These are phyloP conservation scores for Sporothrix variecibatus DNA, from an alignment of 2,329 filamentous ascomycete species.

Conservation along the genomic window DNA sequence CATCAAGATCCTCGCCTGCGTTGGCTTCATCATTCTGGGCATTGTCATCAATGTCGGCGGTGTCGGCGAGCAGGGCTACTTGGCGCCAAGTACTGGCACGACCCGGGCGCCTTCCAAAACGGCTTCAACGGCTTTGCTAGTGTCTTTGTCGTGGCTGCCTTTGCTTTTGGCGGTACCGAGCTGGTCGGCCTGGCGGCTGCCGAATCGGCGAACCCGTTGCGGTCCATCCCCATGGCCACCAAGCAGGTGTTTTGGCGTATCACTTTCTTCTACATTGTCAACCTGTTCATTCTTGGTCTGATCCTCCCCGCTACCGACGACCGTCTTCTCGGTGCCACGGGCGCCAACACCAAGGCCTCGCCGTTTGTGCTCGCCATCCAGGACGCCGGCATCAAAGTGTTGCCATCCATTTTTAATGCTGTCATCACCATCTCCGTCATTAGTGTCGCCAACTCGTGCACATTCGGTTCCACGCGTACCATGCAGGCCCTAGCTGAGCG, in stretches of 20 bases:
- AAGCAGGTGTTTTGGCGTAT: conserved; percentile 60
- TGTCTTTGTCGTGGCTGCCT: conserved; percentile 55
- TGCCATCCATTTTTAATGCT: conserved; percentile 56
- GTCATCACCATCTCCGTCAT: conserved; percentile 56
- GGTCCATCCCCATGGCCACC: conserved; percentile 51
- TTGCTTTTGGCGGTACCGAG: conserved; percentile 55
- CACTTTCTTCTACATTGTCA: conserved; percentile 54
- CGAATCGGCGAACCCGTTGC: conserved; percentile 52
- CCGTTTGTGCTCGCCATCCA: conserved; percentile 56
- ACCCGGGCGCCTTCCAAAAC: conserved; percentile 56
- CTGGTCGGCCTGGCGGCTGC: conserved; percentile 55
- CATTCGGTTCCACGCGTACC: conserved; percentile 53
- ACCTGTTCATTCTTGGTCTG: conserved; percentile 54
- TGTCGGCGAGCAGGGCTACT: conserved; percentile 59
- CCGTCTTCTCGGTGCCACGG: conserved; percentile 43
- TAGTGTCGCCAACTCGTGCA: conserved; percentile 54
- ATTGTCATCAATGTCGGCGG: conserved; percentile 62
- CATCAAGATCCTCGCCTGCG: conserved; percentile 59
- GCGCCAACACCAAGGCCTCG: conserved; percentile 48
- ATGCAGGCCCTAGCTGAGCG: conserved; percentile 52
- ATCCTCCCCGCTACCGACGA: conserved; percentile 48
- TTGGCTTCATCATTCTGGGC: conserved; percentile 66
- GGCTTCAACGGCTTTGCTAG: conserved; percentile 54
- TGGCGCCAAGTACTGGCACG: conserved; percentile 61
- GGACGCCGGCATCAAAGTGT: conserved; percentile 51